Percentiles rank a stretch among this genome's conserved stretches.
Evolutionary conservation across 2,329 filamentous ascomycete species (phyloP).

Genomic region (Dactylella cylindrospora): DNA sequence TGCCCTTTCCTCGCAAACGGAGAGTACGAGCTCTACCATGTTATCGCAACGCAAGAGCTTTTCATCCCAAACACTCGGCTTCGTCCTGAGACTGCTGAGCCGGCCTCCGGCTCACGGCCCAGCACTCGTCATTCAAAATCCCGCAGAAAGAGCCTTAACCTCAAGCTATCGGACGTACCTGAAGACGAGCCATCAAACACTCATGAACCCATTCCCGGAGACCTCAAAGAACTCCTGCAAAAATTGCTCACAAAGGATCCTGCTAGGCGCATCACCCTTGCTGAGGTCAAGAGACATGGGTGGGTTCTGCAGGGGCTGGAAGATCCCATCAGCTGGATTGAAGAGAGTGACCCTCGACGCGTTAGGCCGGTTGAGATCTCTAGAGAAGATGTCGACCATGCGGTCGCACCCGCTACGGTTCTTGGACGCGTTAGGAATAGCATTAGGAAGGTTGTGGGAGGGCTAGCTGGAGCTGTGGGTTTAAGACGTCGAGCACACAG

Average conservation of each 20-base stretch:
- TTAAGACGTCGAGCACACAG: constrained; percentile 47
- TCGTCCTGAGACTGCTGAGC: constrained; percentile 58
- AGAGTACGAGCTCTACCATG: constrained; percentile 86
- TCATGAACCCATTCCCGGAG: constrained; percentile 82
- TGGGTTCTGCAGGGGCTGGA: constrained; percentile 82
- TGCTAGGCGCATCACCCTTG: constrained; percentile 79
- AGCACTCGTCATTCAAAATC: constrained; percentile 54
- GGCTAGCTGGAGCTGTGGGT: constrained; percentile 58
- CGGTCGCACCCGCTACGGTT: constrained; percentile 85
- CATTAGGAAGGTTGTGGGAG: constrained; percentile 67
- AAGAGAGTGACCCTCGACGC: constrained; percentile 82
- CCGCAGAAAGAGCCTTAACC: constrained; percentile 50
- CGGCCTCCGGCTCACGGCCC: constrained; percentile 34
- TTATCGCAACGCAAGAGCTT: constrained; percentile 88
- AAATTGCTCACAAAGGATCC: constrained; percentile 87
- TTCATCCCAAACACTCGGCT: constrained; percentile 82
- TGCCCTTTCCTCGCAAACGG: constrained; percentile 91
- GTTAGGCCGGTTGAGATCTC: constrained; percentile 87
- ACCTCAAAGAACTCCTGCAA: constrained; percentile 74
- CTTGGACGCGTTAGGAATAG: constrained; percentile 80
- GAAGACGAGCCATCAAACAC: constrained; percentile 49
- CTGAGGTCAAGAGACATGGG: constrained; percentile 88
- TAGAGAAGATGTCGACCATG: constrained; percentile 81
- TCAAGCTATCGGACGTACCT: constrained; percentile 38
- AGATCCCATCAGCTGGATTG: constrained; percentile 79